These are phyloP conservation scores for Exophiala sp. DNA, from an alignment of 2,329 filamentous ascomycete species.

Conservation along the genomic window DNA sequence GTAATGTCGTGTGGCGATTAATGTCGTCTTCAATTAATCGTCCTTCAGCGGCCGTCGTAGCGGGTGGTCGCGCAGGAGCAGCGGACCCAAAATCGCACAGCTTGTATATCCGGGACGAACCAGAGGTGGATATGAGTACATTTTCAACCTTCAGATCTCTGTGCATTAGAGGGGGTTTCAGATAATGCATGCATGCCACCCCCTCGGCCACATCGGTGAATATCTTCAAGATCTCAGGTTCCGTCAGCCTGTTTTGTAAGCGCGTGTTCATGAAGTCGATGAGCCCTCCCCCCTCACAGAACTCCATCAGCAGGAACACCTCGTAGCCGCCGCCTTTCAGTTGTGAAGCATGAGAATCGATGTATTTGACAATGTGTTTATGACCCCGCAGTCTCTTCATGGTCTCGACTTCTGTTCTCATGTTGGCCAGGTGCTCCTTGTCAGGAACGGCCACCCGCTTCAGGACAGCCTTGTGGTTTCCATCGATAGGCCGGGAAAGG, in stretches of 20 bases:
- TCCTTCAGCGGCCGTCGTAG: conserved; percentile 80
- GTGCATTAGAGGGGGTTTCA: conserved; percentile 87
- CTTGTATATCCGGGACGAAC: conserved; percentile 73
- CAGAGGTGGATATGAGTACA: conserved; percentile 72
- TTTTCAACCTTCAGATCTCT: conserved; percentile 97
- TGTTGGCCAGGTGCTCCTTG: conserved; percentile 86
- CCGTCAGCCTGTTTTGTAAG: conserved; percentile 89
- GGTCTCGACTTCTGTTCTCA: conserved; percentile 97
- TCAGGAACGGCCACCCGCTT: conserved; percentile 96
- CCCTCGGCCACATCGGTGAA: conserved; percentile 94
- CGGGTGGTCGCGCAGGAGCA: conserved; percentile 74
- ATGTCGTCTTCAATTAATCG: conserved; percentile 93
- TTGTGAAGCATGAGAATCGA: conserved; percentile 96
- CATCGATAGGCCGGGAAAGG: conserved; percentile 68
- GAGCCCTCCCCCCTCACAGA: conserved; percentile 84
- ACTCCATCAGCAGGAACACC: conserved; percentile 98
- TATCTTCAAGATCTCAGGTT: conserved; percentile 95
- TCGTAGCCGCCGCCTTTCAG: conserved; percentile 90
- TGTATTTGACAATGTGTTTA: conserved; percentile 92
- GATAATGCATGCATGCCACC: conserved; percentile 97
- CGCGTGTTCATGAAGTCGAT: conserved; percentile 99
- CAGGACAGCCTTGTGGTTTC: conserved; percentile 74
- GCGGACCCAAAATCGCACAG: conserved; percentile 97
- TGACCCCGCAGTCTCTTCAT: conserved; percentile 99
- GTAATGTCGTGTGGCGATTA: conserved; percentile 91